Evolutionary conservation across 768 basidiomycete species (phyloP).

Genomic region (Termitomyces sp.): DNA sequence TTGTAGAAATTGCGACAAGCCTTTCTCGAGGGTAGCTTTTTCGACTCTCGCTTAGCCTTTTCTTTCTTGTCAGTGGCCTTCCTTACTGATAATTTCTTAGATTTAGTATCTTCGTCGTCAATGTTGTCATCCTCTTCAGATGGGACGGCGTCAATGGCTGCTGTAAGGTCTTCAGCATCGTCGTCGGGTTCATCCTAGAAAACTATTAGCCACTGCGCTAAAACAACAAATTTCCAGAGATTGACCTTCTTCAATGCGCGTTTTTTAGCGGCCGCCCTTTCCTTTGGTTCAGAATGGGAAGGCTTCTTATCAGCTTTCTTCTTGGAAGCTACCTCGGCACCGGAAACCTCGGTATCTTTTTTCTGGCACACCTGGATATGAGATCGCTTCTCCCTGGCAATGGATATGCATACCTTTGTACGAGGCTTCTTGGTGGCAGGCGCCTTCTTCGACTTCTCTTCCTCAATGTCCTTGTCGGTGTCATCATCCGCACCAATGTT

Average conservation of each 20-base stretch:
- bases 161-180: slow-evolving; percentile 41
- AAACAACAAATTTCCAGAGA: slow-evolving; percentile 2
- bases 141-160: slow-evolving; percentile 33
- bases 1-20: slow-evolving; percentile 7
- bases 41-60: slow-evolving; percentile 34
- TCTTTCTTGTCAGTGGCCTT: slow-evolving; percentile 26
- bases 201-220: neutral
- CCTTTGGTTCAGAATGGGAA: slow-evolving; percentile 24
- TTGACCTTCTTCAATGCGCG: slow-evolving; percentile 34
- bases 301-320: slow-evolving; percentile 14
- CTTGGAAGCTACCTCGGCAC: slow-evolving; percentile 46
- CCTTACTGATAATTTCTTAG: slow-evolving; percentile 33
- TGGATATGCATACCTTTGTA: slow-evolving; percentile 19
- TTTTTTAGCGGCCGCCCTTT: slow-evolving; percentile 45
- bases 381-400: neutral
- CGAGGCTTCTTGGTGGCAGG: slow-evolving; percentile 27
- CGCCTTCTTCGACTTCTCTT: slow-evolving; percentile 50
- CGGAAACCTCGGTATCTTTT: slow-evolving; percentile 25
- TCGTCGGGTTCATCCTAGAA: slow-evolving; percentile 28
- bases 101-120: slow-evolving; percentile 36
- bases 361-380: slow-evolving; percentile 14
- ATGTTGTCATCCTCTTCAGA: slow-evolving; percentile 29
- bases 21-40: slow-evolving; percentile 17
- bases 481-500: slow-evolving; percentile 26
- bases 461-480: slow-evolving; percentile 30